These are phyloP conservation scores for Aspergillus amoenus DNA, from an alignment of 2,329 filamentous ascomycete genomes.

Conservation along the genomic window DNA sequence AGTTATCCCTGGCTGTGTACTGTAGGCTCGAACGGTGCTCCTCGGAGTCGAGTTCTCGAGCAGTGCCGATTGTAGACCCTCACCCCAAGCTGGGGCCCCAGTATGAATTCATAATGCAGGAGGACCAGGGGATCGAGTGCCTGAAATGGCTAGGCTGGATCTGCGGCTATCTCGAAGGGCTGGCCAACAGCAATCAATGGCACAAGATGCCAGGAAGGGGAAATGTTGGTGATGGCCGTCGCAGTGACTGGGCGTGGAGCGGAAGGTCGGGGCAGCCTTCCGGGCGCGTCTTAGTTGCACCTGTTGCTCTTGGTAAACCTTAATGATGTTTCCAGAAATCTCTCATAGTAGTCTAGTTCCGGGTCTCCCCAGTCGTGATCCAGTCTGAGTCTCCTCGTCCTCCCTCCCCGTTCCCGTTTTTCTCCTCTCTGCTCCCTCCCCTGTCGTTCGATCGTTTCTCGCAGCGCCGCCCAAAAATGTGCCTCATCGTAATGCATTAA, in stretches of 20 bases:
- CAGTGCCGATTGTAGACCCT: too few species aligned
- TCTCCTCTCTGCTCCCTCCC: background rate
- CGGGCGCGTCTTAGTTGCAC: background rate
- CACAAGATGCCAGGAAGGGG: background rate
- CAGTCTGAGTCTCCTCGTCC: background rate
- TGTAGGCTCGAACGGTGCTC: too few species aligned
- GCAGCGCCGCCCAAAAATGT: background rate
- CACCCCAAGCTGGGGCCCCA: too few species aligned
- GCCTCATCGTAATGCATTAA: background rate
- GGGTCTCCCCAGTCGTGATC: too few species aligned
- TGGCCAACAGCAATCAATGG: background rate
- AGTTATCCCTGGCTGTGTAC: too few species aligned
- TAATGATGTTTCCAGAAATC: conserved; percentile 6
- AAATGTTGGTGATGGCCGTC: background rate
- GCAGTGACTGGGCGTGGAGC: background rate
- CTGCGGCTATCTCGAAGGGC: background rate
- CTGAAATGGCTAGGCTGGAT: background rate
- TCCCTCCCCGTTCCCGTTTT: background rate
- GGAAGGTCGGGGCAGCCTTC: background rate
- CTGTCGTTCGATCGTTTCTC: background rate
- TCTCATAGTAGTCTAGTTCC: background rate
- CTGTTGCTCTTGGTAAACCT: background rate
- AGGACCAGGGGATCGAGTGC: background rate
- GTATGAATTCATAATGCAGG: background rate
- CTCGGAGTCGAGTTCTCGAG: too few species aligned